Evolutionary conservation across 2,329 filamentous ascomycete species (phyloP).

Genomic region (Diaporthe sp.): DNA sequence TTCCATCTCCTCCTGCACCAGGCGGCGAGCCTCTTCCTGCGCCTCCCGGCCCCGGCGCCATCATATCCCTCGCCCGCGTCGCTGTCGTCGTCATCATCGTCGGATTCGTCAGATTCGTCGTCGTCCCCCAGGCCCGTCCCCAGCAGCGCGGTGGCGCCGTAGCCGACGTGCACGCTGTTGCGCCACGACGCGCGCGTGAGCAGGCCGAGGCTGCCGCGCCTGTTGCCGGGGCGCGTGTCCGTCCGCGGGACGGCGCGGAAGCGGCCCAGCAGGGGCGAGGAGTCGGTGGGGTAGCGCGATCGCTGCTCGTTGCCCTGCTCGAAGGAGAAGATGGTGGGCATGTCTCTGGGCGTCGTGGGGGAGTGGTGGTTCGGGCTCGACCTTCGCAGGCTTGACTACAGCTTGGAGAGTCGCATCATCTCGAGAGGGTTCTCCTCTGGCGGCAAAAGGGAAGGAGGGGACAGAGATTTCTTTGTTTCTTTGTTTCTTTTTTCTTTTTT

Average conservation of each 20-base stretch:
- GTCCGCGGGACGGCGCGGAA: constrained; percentile 70
- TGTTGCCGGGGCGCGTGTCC: constrained; percentile 23
- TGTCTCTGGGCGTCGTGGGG: constrained; percentile 42
- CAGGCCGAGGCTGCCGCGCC: constrained; percentile 51
- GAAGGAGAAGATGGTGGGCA: constrained; percentile 76
- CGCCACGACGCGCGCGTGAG: constrained; percentile 51
- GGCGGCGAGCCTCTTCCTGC: constrained; percentile 44
- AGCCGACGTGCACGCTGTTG: constrained; percentile 67
- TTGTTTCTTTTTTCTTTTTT: background rate
- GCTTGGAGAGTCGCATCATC: constrained; percentile 30
- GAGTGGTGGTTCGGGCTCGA: constrained; percentile 20
- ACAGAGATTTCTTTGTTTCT: background rate
- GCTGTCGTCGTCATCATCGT: constrained; percentile 46
- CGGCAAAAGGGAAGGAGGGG: background rate
- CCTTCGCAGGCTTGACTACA: constrained; percentile 34
- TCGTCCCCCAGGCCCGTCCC: constrained; percentile 52
- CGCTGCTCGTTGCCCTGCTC: constrained; percentile 72
- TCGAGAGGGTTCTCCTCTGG: background rate
- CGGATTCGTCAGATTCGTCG: constrained; percentile 46
- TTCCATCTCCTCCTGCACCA: constrained; percentile 47
- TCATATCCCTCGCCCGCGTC: constrained; percentile 34
- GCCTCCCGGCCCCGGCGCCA: constrained; percentile 29
- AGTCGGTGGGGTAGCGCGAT: constrained; percentile 57
- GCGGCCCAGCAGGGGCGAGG: constrained; percentile 71
- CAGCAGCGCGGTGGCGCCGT: constrained; percentile 59